Conservation (phyloP, 116 monocot genomes). For the Posidonia oceanica region DNA sequence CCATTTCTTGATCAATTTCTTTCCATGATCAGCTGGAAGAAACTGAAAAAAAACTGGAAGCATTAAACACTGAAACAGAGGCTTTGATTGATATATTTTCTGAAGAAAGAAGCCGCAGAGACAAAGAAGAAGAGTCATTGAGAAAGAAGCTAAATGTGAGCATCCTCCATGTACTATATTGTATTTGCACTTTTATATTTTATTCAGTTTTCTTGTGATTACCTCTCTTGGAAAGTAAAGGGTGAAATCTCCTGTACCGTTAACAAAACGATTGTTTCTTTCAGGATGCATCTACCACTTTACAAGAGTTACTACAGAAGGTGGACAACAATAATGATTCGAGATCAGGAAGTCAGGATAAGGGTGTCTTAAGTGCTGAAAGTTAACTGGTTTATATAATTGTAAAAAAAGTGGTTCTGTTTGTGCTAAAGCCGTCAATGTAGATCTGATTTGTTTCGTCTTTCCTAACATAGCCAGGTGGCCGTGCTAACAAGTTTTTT, state of each 20-base stretch:
- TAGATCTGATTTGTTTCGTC: too few relatives aligned
- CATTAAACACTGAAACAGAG: conserved; percentile 52
- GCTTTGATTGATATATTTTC: conserved; percentile 66
- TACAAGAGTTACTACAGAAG: conserved; percentile 11
- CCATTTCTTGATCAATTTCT: not conserved
- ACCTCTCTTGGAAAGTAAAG: not conserved
- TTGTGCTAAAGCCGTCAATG: too few relatives aligned
- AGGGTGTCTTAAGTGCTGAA: too few relatives aligned
- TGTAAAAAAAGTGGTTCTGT: too few relatives aligned
- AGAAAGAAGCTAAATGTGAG: conserved; percentile 61
- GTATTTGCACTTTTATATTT: not conserved
- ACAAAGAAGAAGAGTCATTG: conserved; percentile 54
- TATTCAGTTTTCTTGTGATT: not conserved
- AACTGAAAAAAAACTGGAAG: conserved; percentile 31
- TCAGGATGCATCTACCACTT: conserved; percentile 10
- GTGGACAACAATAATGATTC: not conserved
- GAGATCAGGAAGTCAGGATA: too few relatives aligned
- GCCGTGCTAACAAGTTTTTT: too few relatives aligned
- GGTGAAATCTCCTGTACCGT: too few relatives aligned
- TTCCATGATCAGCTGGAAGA: conserved; percentile 26
- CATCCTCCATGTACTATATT: not conserved
- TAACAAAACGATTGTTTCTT: not conserved
- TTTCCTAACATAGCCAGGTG: too few relatives aligned
- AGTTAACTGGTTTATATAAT: too few relatives aligned
- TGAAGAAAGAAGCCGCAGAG: conserved; percentile 59